These are phyloP conservation scores for Blastobotrys attinorum DNA, from an alignment of 805 yeast species.

Conservation along the genomic window DNA sequence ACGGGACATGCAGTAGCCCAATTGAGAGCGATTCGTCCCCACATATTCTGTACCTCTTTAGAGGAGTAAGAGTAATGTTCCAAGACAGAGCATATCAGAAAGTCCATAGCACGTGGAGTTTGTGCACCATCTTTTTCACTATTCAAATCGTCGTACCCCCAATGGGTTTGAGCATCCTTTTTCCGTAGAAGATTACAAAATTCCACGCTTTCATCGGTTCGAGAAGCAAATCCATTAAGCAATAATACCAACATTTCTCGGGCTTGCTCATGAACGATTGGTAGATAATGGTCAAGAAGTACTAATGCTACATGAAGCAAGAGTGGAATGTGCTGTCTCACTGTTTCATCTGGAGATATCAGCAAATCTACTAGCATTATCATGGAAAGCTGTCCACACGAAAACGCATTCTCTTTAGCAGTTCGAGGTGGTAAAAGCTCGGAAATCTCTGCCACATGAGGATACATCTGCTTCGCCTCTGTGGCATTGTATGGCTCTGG, in stretches of 20 bases:
- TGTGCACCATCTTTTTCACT: constrained; percentile 71
- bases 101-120: constrained; percentile 81
- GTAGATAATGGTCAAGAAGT: constrained; percentile 78
- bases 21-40: constrained; percentile 74
- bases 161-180: constrained; percentile 44
- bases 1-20: constrained; percentile 99
- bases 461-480: constrained; percentile 38
- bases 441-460: constrained; percentile 71
- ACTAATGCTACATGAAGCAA: constrained; percentile 74
- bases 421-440: constrained; percentile 37
- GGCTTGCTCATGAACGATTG: constrained; percentile 79
- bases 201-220: constrained; percentile 43
- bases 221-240: constrained; percentile 51
- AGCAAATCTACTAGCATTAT: constrained; percentile 78
- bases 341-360: constrained; percentile 50
- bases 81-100: constrained; percentile 54
- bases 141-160: constrained; percentile 84
- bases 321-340: constrained; percentile 55
- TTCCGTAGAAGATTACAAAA: constrained; percentile 52
- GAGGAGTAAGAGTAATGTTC: constrained; percentile 38
- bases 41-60: constrained; percentile 58
- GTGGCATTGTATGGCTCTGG: constrained; percentile 29
- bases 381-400: constrained; percentile 79
- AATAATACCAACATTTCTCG: constrained; percentile 64
- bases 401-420: constrained; percentile 63